A percentile compares a stretch with the other conserved stretches of the same genome.
Evolutionary conservation across 148 eudicot genomes (phyloP).

Genomic region (Vaccinium vitisidaea): DNA sequence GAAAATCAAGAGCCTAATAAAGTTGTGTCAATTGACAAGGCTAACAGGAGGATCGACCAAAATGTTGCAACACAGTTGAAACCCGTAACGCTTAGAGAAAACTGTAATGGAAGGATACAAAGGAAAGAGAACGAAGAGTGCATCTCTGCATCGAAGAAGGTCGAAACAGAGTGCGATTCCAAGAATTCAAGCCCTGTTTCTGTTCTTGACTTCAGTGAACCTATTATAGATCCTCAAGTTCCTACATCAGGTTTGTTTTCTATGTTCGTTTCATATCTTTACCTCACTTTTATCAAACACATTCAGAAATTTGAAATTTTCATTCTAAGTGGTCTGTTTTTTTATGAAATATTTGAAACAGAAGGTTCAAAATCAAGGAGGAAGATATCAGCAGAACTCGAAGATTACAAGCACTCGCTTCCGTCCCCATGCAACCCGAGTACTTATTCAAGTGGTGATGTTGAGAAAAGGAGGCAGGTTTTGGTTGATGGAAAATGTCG

Average conservation of each 20-base stretch:
- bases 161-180: constrained; percentile 43
- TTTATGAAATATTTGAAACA: constrained; percentile 21
- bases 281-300: neutral
- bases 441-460: constrained; percentile 10
- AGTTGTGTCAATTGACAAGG: neutral
- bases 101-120: constrained; percentile 23
- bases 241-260: constrained; percentile 45
- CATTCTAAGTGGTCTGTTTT: neutral
- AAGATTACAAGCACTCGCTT: constrained; percentile 20
- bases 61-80: neutral
- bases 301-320: neutral
- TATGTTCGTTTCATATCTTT: neutral
- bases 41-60: neutral
- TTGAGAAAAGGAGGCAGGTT: constrained; percentile 10
- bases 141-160: constrained; percentile 22
- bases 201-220: constrained; percentile 64
- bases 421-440: neutral
- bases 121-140: constrained; percentile 4
- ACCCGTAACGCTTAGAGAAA: neutral
- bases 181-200: constrained; percentile 81
- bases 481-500: constrained; percentile 19
- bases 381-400: constrained; percentile 31
- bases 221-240: constrained; percentile 41
- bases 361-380: constrained; percentile 45
- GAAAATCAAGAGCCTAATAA: constrained; percentile 3